Base-by-base conservation (phyloP, 2,329 filamentous ascomycete genomes). In the Colletotrichum sp. region DNA sequence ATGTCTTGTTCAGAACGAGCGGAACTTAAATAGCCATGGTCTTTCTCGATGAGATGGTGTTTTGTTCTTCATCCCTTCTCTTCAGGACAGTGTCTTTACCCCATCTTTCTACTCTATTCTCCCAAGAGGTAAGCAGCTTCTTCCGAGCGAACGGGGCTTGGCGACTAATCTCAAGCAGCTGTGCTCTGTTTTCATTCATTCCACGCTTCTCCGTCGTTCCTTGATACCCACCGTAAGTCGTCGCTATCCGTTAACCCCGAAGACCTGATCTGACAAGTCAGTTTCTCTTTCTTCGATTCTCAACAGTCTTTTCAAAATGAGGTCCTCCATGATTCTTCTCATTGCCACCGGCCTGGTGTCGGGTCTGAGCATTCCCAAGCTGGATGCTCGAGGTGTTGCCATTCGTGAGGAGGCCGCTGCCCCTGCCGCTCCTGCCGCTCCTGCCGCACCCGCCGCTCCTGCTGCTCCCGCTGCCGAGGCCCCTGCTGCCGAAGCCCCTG, bases 281-380 rank as follows among this genome's bases (percentile, higher is more conserved):
- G 62, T 59, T 61, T 70, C 62, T 59, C 57, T 36, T 51, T 63
- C 69, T 69, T 74, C 29, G 18, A 18, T 67, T 67, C 63, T 58
- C 62, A n/a, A 74, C 63, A 67, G 47, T 72, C 43, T 61, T 64
- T 55, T 59, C 76, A 78, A 69, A 66, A 81, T 81, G 80, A 82
- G 78, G 78, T 78, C 79, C 51, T 70, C 76, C 72, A 76, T 78
- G 54, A 47, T 82, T 31, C 71, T 82, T 62, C 75, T 81, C 47
- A 34, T 81, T 43, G 76, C 80, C 34, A 78, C 77, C 73, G 79
- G 80, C 76, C 78, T 82, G 78, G 80, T 77, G 72, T 80, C 80
- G 72, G 80, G 78, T 61, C 75, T 78, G 55, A 78, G 76, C 57
- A 77, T 80, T 21, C 79, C 79, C 63, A 70, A 70, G 59, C 69